These are phyloP conservation scores for Trichosanthes truncata DNA, from an alignment of 306 rosid genomes.

Conservation along the genomic window DNA sequence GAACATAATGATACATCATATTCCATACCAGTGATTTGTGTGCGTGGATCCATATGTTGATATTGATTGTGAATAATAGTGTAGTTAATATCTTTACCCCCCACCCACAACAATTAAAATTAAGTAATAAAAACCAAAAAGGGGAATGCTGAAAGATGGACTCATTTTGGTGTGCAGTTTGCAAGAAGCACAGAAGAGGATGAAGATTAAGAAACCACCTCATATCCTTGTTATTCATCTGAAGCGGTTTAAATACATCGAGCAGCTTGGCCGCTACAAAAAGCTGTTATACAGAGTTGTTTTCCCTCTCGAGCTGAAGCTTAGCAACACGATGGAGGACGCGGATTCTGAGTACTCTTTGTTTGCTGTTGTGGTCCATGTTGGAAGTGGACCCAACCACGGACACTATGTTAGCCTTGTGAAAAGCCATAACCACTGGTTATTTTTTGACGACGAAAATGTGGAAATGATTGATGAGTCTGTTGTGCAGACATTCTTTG, in stretches of 20 bases:
- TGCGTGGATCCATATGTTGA: not conserved
- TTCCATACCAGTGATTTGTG: not conserved
- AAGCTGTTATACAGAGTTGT: constrained; percentile 92
- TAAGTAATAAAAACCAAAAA: not conserved
- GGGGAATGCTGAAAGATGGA: constrained; percentile 3
- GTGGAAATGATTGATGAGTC: constrained; percentile 99
- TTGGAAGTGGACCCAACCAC: constrained; percentile 97
- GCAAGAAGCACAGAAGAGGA: constrained; percentile 99
- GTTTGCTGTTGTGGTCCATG: constrained; percentile 95
- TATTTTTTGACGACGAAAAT: constrained; percentile 94
- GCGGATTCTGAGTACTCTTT: constrained; percentile 85
- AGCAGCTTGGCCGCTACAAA: constrained; percentile 91
- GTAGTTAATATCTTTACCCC: not conserved
- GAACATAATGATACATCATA: not conserved
- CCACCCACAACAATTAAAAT: too few relatives aligned
- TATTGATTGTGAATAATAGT: not conserved
- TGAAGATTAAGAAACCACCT: constrained; percentile 98
- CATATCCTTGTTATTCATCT: constrained; percentile 92
- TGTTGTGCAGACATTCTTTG: constrained; percentile 97
- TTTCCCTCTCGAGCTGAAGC: constrained; percentile 91
- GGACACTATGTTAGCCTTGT: constrained; percentile 98
- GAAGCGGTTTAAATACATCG: constrained; percentile 96
- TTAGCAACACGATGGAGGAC: constrained; percentile 87
- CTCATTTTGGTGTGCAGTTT: constrained; percentile 47
- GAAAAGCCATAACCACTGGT: constrained; percentile 99